A percentile compares a stretch with the other conserved stretches of the same genome.
Evolutionary conservation across 2,329 filamentous ascomycete genomes (phyloP).

Genomic region (Phyllachora maydis): DNA sequence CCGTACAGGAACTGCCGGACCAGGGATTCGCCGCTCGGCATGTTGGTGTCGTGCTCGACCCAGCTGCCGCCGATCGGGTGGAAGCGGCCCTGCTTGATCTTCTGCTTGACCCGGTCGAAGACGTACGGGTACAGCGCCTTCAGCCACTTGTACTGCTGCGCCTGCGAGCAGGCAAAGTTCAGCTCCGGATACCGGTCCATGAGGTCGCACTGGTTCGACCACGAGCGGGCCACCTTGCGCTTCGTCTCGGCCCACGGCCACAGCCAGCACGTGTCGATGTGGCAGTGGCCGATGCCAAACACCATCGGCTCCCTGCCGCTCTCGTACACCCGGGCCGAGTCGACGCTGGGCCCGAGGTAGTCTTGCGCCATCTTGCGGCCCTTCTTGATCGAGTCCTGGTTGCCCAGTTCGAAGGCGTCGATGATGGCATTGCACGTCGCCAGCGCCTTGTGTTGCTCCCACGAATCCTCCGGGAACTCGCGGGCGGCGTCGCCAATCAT

Average conservation of each 20-base stretch:
- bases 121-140: constrained; percentile 74
- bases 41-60: constrained; percentile 97
- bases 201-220: constrained; percentile 90
- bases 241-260: constrained; percentile 98
- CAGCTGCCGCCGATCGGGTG: constrained; percentile 93
- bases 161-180: constrained; percentile 79
- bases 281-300: constrained; percentile 83
- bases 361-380: constrained; percentile 66
- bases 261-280: constrained; percentile 96
- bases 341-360: constrained; percentile 63
- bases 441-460: constrained; percentile 74
- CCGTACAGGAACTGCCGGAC: constrained; percentile 90
- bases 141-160: constrained; percentile 96
- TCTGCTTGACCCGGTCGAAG: constrained; percentile 76
- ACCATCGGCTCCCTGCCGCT: constrained; percentile 56
- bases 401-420: constrained; percentile 66
- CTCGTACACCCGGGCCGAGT: constrained; percentile 70
- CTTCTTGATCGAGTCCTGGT: constrained; percentile 56
- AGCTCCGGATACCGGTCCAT: constrained; percentile 92
- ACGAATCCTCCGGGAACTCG: constrained; percentile 75
- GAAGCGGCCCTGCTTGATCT: constrained; percentile 79
- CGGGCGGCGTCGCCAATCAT: constrained; percentile 82
- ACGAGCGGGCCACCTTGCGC: constrained; percentile 85
- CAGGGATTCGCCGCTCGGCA: constrained; percentile 88
- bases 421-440: constrained; percentile 76